These are phyloP conservation scores for Amoebophrya sp. DNA, from an alignment of 169 alveolate species.

Conservation along the genomic window DNA sequence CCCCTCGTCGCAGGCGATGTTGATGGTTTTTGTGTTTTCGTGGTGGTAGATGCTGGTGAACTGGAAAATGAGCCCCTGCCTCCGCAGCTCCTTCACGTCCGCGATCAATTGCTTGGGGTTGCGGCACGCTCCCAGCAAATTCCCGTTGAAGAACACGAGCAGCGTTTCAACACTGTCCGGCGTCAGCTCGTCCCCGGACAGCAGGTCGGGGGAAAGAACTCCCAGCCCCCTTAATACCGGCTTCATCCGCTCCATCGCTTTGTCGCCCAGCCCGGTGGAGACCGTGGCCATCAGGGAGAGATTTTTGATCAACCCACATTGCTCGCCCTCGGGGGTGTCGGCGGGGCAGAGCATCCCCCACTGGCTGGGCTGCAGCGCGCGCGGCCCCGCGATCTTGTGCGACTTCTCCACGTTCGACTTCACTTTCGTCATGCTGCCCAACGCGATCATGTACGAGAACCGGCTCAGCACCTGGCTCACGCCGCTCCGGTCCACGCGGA, in stretches of 20 bases:
- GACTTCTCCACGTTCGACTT: conserved; percentile 83
- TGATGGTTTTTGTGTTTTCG: conserved; percentile 73
- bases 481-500: conserved; percentile 48
- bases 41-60: conserved; percentile 88
- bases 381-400: conserved; percentile 80
- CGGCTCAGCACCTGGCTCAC: conserved; percentile 74
- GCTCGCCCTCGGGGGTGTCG: conserved; percentile 99
- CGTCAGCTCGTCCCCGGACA: conserved; percentile 46
- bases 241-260: conserved; percentile 42
- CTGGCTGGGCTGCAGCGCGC: conserved; percentile 97
- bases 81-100: conserved; percentile 76
- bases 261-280: conserved; percentile 85
- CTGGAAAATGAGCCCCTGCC: conserved; percentile 89
- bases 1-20: conserved; percentile 98
- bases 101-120: conserved; percentile 68
- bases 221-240: neutral
- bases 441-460: conserved; percentile 86
- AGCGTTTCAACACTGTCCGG: conserved; percentile 42
- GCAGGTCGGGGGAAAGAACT: neutral
- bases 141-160: conserved; percentile 86
- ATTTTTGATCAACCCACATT: conserved; percentile 96
- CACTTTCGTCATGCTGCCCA: conserved; percentile 87
- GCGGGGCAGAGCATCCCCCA: conserved; percentile 99
- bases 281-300: conserved; percentile 94
- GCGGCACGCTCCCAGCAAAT: conserved; percentile 79